These are phyloP conservation scores for Zoysia japonica DNA, from an alignment of 176 grass and related monocot species.

Conservation along the genomic window DNA sequence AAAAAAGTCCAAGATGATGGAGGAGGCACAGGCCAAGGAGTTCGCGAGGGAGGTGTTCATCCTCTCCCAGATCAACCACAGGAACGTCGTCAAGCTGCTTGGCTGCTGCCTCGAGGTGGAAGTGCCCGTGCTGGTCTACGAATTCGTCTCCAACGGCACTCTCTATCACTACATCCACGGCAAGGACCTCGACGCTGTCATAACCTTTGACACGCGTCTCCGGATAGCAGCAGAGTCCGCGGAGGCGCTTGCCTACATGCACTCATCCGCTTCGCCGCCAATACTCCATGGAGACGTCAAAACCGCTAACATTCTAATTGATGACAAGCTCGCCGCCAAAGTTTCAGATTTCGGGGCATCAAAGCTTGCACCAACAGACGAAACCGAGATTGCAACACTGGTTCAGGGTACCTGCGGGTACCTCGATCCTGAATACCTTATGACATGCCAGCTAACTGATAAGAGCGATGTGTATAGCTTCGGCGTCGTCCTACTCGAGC, in stretches of 20 bases:
- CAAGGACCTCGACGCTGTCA: not conserved
- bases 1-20: slow-evolving; percentile 1
- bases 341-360: not conserved
- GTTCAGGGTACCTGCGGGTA: not conserved
- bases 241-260: not conserved
- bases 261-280: not conserved
- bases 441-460: not conserved
- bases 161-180: not conserved
- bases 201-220: not conserved
- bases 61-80: slow-evolving; percentile 4
- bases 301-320: not conserved
- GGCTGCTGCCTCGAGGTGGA: not conserved
- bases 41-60: not conserved
- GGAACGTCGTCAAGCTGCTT: not conserved
- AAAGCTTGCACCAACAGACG: not conserved
- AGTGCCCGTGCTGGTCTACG: slow-evolving; percentile 4
- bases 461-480: not conserved
- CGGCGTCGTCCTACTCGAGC: not conserved
- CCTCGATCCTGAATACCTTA: not conserved
- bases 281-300: not conserved
- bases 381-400: not conserved
- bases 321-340: not conserved
- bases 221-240: not conserved
- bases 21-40: not conserved
- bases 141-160: not conserved